These are phyloP conservation scores for Saprolegnia diclina DNA, from an alignment of 352 stramenopile species.

Conservation along the genomic window DNA sequence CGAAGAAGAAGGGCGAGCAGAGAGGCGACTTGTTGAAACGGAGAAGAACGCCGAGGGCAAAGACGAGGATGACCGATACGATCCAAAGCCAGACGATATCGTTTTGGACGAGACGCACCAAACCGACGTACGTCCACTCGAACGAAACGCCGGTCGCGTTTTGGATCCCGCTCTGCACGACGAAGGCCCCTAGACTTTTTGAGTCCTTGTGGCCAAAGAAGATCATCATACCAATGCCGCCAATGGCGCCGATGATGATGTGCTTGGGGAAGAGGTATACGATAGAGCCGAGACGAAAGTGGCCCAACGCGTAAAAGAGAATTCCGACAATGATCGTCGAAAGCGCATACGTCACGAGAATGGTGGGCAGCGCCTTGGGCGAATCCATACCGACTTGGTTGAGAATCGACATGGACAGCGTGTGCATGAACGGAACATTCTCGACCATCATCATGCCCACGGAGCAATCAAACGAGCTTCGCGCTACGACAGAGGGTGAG, in stretches of 20 bases:
- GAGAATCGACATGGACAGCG: slow-evolving; percentile 81
- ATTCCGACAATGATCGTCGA: slow-evolving; percentile 84
- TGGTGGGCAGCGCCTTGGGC: slow-evolving; percentile 77
- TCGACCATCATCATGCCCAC: slow-evolving; percentile 93
- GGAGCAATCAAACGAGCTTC: slow-evolving; percentile 62
- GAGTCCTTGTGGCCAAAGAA: too few relatives aligned
- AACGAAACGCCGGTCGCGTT: slow-evolving; percentile 72
- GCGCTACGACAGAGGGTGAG: background rate
- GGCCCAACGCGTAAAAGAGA: slow-evolving; percentile 86
- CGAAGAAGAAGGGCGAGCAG: slow-evolving; percentile 73
- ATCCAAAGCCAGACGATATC: slow-evolving; percentile 68
- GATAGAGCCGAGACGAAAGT: slow-evolving; percentile 86
- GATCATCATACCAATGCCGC: slow-evolving; percentile 65
- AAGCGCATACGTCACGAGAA: slow-evolving; percentile 89
- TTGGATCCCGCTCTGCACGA: slow-evolving; percentile 79
- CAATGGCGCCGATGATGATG: slow-evolving; percentile 93
- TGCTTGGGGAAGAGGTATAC: slow-evolving; percentile 93
- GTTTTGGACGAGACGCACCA: slow-evolving; percentile 45
- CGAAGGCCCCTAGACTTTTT: slow-evolving; percentile 58
- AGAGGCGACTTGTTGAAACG: slow-evolving; percentile 53
- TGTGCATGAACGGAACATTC: slow-evolving; percentile 94
- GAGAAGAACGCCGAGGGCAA: slow-evolving; percentile 48
- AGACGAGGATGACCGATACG: slow-evolving; percentile 46
- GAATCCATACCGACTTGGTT: slow-evolving; percentile 67
- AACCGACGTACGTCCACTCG: slow-evolving; percentile 44